These are phyloP conservation scores for Peronospora farinosa DNA, from an alignment of 352 stramenopile species.

Conservation along the genomic window DNA sequence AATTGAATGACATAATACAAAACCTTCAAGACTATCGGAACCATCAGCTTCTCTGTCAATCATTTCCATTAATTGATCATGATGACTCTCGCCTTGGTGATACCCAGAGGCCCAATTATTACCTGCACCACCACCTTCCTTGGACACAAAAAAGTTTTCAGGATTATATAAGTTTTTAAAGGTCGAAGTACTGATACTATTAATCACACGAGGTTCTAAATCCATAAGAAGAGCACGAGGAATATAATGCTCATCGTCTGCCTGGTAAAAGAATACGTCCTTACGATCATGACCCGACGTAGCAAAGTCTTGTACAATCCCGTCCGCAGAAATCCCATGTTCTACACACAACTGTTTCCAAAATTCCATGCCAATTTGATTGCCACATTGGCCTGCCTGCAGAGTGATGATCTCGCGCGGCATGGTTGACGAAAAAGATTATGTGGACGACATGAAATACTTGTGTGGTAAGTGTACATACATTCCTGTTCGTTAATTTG, in stretches of 20 bases:
- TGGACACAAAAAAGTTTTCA: constrained; percentile 96
- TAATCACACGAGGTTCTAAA: constrained; percentile 93
- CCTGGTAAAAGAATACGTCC: constrained; percentile 99
- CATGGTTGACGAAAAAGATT: constrained; percentile 41
- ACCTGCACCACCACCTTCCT: constrained; percentile 86
- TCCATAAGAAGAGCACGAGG: constrained; percentile 96
- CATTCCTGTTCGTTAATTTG: constrained; percentile 4
- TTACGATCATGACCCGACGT: constrained; percentile 94
- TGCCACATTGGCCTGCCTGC: constrained; percentile 98
- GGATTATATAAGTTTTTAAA: constrained; percentile 98
- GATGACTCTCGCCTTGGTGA: constrained; percentile 88
- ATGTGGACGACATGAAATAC: constrained; percentile 12
- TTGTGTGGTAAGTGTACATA: background rate
- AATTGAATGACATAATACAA: constrained; percentile 98
- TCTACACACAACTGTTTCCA: constrained; percentile 99
- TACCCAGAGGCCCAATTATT: constrained; percentile 93
- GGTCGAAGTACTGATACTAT: constrained; percentile 86
- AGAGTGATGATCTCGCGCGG: constrained; percentile 99
- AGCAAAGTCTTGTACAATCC: constrained; percentile 92
- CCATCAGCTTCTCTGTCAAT: constrained; percentile 97
- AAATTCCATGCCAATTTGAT: constrained; percentile 99
- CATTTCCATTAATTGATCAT: constrained; percentile 99
- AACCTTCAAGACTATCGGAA: constrained; percentile 94
- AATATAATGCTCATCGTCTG: constrained; percentile 98
- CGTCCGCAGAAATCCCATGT: constrained; percentile 96